Base-by-base conservation (phyloP, 2,329 filamentous ascomycete genomes). In the Colletotrichum echinochloae region DNA sequence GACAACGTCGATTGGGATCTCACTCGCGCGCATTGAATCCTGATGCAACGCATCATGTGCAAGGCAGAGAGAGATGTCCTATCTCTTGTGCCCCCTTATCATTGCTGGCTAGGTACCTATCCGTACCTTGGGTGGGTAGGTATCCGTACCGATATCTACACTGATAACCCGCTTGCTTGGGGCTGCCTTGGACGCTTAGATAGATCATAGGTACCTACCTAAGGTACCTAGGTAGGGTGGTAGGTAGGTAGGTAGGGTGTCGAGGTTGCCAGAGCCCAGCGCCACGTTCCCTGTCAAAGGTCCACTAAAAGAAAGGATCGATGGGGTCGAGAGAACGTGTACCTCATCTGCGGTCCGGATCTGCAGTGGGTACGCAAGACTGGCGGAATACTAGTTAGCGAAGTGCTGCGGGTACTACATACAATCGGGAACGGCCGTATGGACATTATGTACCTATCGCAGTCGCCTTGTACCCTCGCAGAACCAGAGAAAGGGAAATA, bases 271-370 rank as follows among this genome's bases (percentile, higher is more conserved):
- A 51, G 44, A 33, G 41, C 23, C 35, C 49, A 35, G 52, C 52
- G 30, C 55, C 30, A 28, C 20, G 46, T 11, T 6, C 52, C 65
- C 52, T 67, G 65, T 46, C 26, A 28, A 33, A 18, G 18, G 39
- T 9, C 51, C 35, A 61, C 48, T 46, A 37, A 52, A 55, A 66
- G 44, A 52, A 55, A 66, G 44, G 61, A 61, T 49, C 56, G 30
- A 23, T 70, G 44, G n/a, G n/a, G 39, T 66, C 54, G 62, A 66
- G 26, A 64, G 65, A 33, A 33, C 46, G 49, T 52, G 41, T 37
- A 52, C 35, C 44, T n/a, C 60, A 59, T n/a, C 66, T 59, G 60
- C 60, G 65, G 65, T 68, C 66, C 30, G 66, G 37, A 54, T 20
- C n/a, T 41, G 59, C 48, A 54, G 54, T 46, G 48, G 39, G 48